Base-by-base conservation (phyloP, 208 protist species). In the Crithidia bombi region DNA sequence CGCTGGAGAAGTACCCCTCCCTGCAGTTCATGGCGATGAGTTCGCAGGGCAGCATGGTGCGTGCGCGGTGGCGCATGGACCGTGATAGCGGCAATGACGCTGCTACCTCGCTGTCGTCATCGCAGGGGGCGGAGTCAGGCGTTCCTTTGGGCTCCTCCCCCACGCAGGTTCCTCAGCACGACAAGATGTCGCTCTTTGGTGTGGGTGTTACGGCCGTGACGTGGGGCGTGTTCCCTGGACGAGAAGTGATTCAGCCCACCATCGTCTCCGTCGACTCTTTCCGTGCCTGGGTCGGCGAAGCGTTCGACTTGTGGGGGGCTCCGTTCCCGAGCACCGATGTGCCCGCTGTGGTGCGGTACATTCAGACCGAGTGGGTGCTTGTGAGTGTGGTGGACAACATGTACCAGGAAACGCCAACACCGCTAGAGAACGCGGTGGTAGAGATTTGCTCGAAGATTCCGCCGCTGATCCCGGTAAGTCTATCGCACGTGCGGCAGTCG, bases 171-270 rank as follows among this genome's bases (percentile, higher is more conserved):
- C n/a, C n/a, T n/a, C 56, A 46, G 46, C 39, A 62, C 61, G 35
- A 41, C 50, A 26, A 19, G 50, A 54, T 52, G 38, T 54, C 43
- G 4, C 67, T 78, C 33, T 81, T 83, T 39, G 73, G 81, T 25
- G 46, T 50, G 7, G 81, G 73, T 25, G 76, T 87, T 2, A 92
- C 73, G 14, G 79, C 83, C 7, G 63, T 90, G 46, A 92, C 87
- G 26, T 93, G 90, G 87, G 87, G 81, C 36, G 78, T 92, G 5
- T 93, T 92, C 43, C 83, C 85, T 12, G 74, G 70, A 2, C 56
- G 72, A 14, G 79, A 93, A 61, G 81, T 91, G 25, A 72, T 87
- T 46, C 86, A 93, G 73, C 83, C 86, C 12, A 92, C 84, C 7
- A 81, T 92, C 51, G 86, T 92, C 41, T 90, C 89, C 17, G 47